Evolutionary conservation across 495 filamentous ascomycete species (phyloP), one percentile per base, ranked within the genome.

Genomic region (Aspergillus olivimuriae): DNA sequence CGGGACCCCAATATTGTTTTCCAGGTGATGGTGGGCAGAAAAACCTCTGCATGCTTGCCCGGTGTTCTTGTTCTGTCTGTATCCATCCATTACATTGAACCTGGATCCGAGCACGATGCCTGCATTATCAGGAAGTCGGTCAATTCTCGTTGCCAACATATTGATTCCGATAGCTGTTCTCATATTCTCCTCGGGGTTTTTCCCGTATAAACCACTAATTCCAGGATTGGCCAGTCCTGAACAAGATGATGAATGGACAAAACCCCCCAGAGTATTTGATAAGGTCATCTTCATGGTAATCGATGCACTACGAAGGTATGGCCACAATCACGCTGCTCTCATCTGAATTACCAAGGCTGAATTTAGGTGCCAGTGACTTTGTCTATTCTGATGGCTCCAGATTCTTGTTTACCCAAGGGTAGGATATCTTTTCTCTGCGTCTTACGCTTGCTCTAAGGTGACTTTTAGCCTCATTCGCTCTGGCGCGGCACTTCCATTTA

Each of bases 271-370:
- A 17, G 73, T 81, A 2, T 99, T 99, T 62, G 81, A 96, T 52
- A 89, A 82, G 52, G 70, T 97, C 39, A 73, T 99, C 38, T 94
- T 99, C 63, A 96, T 99, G 91, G 92, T 99, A 7, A 78, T 99
- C 7, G 92, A 99, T 76, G 90, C 92, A 24, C 66, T 97, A 53
- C 73, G 90, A 58, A 95, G 88, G 89, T 95, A 72, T 19, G 46
- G 40, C 41, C 30, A 18, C 35, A 15, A 36, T 46, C 20, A 33
- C 12, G 18, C 19, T 10, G 15, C 2, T 23, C 18, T 35, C 8
- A 43, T 41, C 16, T 36, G 35, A 18, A 33, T 34, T 23, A 22
- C 18, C 34, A 6, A 11, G 26, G 21, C 60, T 62, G 11, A 39
- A 57, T 17, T 8, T 34, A 24, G 36, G 49, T 33, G 3, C 36